phyloP scores from a whole-genome alignment of 2,329 filamentous ascomycete species.

The Ophiocordyceps camponoti-saundersi region DNA sequence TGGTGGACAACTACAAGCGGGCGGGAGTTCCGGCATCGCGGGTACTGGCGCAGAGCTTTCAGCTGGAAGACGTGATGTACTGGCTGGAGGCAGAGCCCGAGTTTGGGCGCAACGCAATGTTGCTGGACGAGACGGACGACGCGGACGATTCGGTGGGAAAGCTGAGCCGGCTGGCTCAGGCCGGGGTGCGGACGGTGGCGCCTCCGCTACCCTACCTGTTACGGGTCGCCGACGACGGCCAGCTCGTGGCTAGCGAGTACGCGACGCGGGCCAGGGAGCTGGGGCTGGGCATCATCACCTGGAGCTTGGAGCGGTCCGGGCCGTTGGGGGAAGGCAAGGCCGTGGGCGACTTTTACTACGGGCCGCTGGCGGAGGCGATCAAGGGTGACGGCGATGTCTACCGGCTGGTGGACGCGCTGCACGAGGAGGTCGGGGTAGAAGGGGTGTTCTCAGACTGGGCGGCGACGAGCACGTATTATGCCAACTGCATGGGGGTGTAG shows the following conservation, averaged over 20 bases:
- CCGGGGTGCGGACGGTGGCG: slow-evolving; percentile 21
- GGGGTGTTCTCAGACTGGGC: slow-evolving; percentile 56
- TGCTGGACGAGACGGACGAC: slow-evolving; percentile 30
- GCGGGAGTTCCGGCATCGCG: slow-evolving; percentile 33
- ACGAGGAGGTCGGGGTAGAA: slow-evolving; percentile 38
- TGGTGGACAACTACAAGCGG: slow-evolving; percentile 41
- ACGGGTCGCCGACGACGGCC: slow-evolving; percentile 30
- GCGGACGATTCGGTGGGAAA: not conserved
- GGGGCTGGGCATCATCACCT: slow-evolving; percentile 48
- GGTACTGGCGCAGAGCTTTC: slow-evolving; percentile 49
- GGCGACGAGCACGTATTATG: slow-evolving; percentile 52
- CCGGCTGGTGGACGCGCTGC: slow-evolving; percentile 47
- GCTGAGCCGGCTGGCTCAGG: not conserved
- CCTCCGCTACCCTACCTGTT: slow-evolving; percentile 47
- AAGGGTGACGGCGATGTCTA: slow-evolving; percentile 50
- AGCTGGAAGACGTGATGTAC: slow-evolving; percentile 46
- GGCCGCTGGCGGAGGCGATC: slow-evolving; percentile 33
- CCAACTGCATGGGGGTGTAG: slow-evolving; percentile 44
- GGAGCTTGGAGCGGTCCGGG: slow-evolving; percentile 50
- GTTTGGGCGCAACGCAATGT: slow-evolving; percentile 45
- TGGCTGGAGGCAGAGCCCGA: slow-evolving; percentile 45
- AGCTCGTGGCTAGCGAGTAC: slow-evolving; percentile 46
- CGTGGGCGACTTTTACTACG: slow-evolving; percentile 37
- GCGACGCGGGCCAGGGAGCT: slow-evolving; percentile 41
- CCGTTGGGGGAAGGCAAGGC: slow-evolving; percentile 29